Base-by-base conservation (phyloP, 176 grass and related monocot species). In the Aegilops sharonensis region DNA sequence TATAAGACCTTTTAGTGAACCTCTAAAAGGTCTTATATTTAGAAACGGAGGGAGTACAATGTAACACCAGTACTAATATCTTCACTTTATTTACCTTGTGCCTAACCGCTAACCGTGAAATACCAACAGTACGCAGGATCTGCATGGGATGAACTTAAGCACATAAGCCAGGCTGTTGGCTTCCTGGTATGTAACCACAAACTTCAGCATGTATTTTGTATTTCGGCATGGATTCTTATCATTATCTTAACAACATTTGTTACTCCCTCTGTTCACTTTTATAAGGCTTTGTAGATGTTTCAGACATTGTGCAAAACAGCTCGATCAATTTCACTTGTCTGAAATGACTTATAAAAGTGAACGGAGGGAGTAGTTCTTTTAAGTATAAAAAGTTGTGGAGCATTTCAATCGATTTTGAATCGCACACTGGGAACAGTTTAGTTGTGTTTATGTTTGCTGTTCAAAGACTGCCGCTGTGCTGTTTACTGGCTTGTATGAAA, bases 101-200 rank as follows among this genome's bases (percentile, higher is more conserved):
- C 31, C 64, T 88, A 72, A 91, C 79, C 63, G n/a, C 64, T 88
- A 72, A 91, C 79, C 63, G n/a, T 50, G 52, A 81, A 88, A 63
- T 40, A 72, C 18, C 78, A 81, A 85, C 85, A 98, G 97, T 87
- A 89, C n/a, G 81, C 88, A 78, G 92, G 92, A 54, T 88, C 91
- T 82, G 86, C 92, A 36, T 95, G 78, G 88, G 92, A 92, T 81
- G 97, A 95, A 81, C 97, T 98, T 65, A 94, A 91, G 77, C 93
- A 98, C 79, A 92, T 95, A 80, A 83, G 59, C 60, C 93, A 98
- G 74, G 92, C 97, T 84, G 94, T 98, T 86, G 97, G 97, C 84
- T 95, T 98, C 85, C 89, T 98, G 90, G 97, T 98, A 88, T 86
- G 88, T 80, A 78, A 88, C 63, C 57, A 15, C 11, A 72, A 81